Base-by-base conservation (phyloP, 306 rosid genomes). In the Pyrus communis region DNA sequence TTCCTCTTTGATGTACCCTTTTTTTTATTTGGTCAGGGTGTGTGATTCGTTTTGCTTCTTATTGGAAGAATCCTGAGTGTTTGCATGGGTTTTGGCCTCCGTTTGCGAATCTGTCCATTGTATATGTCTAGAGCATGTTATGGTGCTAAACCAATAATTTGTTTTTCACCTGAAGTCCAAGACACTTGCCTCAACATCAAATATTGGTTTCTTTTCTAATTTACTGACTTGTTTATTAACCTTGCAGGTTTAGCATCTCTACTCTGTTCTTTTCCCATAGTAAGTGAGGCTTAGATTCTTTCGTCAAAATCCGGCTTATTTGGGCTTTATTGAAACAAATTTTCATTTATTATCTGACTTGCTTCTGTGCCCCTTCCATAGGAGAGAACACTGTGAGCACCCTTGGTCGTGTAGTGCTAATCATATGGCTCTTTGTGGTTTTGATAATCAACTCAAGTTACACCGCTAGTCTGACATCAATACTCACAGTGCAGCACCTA, bases 381-480 rank as follows among this genome's bases (percentile, higher is more conserved):
- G 99, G 90, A 85, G 97, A 95, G 84, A 95, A 95, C 80, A 95
- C 99, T 42, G 60, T 89, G 93, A 92, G 99, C 76, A 70, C 87
- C 78, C 96, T 95, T 30, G 99, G 96, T 62, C 97, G 99, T 25
- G 68, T 83, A 45, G 99, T 95, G 85, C 66, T 95, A 68, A 78
- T 92, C 67, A 82, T 95, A 83, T 95, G 99, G 99, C 83, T 95
- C 57, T 95, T 95, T 86, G 97, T 95, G 77, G 99, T 95, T 69
- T 87, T 95, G 92, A 95, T 95, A 69, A 87, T 95, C 75, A 95
- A 86, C 80, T 95, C 97, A 52, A 95, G 99, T 86, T 95, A 92
- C 90, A 92, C 99, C 19, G 99, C 99, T n/a, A 95, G 99, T 86
- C 87, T 92, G 83, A 91, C 99, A 68, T 95, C 99, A 78, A 90